Base-by-base conservation (phyloP, 2,329 filamentous ascomycete species). In the Aspergillus sojae region DNA sequence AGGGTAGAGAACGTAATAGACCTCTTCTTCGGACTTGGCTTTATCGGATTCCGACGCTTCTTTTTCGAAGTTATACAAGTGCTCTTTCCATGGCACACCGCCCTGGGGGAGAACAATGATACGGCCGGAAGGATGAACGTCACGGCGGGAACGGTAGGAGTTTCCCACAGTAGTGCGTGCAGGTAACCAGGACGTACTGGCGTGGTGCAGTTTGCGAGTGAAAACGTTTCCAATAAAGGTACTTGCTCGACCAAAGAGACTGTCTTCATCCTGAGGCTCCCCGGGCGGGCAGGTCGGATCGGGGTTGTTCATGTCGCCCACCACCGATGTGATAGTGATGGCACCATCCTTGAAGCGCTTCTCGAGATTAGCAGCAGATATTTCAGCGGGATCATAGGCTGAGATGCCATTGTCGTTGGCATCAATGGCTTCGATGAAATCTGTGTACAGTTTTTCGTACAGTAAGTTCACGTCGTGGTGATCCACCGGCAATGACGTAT, bases 381-480 rank as follows among this genome's bases (percentile, higher is more conserved):
- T 76, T 36, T 84, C 88, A 28, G 85, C 84, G 32, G 91, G 84
- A 75, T 97, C 92, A 80, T 96, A 96, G 63, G 84, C 86, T 30
- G 89, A 89, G 75, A 99, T 91, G 70, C 95, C 95, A 78, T 99
- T 99, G 84, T 99, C 95, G 80, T 99, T 94, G 62, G 94, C 95
- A 79, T 99, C 95, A 62, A 99, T 89, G 2, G 95, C 93, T 83
- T 99, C 95, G 76, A 99, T 85, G 78, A 98, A 97, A 79, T 91
- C 91, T 70, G 90, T 88, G 84, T 99, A 99, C 57, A 99, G 81
- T 83, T 97, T 97, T 73, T 88, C 84, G 83, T 91, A 96, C 60
- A 99, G 84, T 34, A 96, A 79, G 46, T 85, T 84, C 52, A 95
- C 89, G 68, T 93, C 89, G 50, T 87, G 78, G 67, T 85, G 83